Evolutionary conservation across 2,329 filamentous ascomycete species (phyloP).

Genomic region (Colletotrichum nymphaeae): DNA sequence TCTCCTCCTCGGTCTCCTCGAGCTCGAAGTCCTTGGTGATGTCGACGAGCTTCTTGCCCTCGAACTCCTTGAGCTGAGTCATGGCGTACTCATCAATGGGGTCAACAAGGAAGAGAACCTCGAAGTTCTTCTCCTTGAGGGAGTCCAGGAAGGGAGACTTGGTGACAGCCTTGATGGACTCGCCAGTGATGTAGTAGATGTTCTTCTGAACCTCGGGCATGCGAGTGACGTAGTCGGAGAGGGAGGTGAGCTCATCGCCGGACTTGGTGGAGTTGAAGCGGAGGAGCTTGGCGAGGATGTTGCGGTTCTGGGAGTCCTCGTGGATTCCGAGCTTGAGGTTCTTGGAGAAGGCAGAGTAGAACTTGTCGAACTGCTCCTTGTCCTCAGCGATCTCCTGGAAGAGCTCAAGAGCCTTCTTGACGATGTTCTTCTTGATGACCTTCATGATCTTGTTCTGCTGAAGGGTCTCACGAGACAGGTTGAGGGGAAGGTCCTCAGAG

Average conservation of each 20-base stretch:
- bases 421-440: conserved; percentile 99
- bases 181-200: conserved; percentile 99
- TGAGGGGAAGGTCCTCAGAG: conserved; percentile 98
- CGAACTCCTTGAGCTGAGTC: conserved; percentile 99
- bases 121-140: conserved; percentile 99
- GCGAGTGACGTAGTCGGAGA: conserved; percentile 97
- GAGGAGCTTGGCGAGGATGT: conserved; percentile 93
- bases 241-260: conserved; percentile 93
- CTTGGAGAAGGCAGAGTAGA: conserved; percentile 99
- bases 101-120: conserved; percentile 99
- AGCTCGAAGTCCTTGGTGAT: conserved; percentile 99
- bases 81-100: conserved; percentile 99
- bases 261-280: conserved; percentile 99
- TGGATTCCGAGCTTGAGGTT: conserved; percentile 99
- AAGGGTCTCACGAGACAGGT: conserved; percentile 99
- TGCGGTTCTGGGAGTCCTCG: conserved; percentile 98
- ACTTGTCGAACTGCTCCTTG: conserved; percentile 99
- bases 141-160: conserved; percentile 99
- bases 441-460: conserved; percentile 99
- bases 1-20: conserved; percentile 99
- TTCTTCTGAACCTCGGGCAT: conserved; percentile 99
- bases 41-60: conserved; percentile 99
- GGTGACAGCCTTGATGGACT: conserved; percentile 97
- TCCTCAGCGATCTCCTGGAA: conserved; percentile 99
- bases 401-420: conserved; percentile 99